These are phyloP conservation scores for Pythium dissotocum DNA, from an alignment of 352 stramenopile genomes.

Conservation along the genomic window DNA sequence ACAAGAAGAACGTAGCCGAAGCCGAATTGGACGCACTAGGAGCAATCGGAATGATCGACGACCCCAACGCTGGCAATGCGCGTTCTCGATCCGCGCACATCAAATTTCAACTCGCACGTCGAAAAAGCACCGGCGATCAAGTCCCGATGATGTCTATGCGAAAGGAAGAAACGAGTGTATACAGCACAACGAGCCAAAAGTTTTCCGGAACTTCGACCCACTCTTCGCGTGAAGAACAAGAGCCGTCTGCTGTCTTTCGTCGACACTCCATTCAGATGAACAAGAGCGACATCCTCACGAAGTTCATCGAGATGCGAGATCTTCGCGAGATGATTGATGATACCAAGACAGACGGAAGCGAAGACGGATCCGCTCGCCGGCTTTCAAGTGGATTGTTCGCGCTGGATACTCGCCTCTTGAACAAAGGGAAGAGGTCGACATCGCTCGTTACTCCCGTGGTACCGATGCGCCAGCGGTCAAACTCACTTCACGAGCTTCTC, in stretches of 20 bases:
- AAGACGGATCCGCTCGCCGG: not conserved
- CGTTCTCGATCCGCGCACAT: not conserved
- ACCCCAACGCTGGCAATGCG: not conserved
- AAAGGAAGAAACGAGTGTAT: not conserved
- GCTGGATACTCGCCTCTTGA: not conserved
- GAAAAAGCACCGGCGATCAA: conserved; percentile 6
- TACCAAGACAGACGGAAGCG: not conserved
- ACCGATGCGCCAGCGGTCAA: conserved; percentile 3
- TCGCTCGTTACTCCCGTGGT: not conserved
- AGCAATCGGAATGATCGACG: not conserved
- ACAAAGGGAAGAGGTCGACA: conserved; percentile 7
- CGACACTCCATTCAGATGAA: conserved; percentile 17
- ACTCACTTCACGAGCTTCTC: conserved; percentile 5
- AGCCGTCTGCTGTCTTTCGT: not conserved
- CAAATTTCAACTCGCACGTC: not conserved
- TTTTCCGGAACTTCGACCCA: conserved; percentile 1
- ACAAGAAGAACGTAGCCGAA: conserved; percentile 8
- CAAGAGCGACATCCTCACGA: conserved; percentile 9
- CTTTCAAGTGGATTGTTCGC: not conserved
- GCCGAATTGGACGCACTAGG: not conserved
- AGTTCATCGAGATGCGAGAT: conserved; percentile 1
- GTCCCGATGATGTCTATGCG: not conserved
- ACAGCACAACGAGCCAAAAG: conserved; percentile 4
- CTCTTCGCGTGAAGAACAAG: conserved; percentile 10
- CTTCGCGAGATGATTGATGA: not conserved